phyloP scores from a whole-genome alignment of 2,329 filamentous ascomycete genomes.

The Colletotrichum sp. region DNA sequence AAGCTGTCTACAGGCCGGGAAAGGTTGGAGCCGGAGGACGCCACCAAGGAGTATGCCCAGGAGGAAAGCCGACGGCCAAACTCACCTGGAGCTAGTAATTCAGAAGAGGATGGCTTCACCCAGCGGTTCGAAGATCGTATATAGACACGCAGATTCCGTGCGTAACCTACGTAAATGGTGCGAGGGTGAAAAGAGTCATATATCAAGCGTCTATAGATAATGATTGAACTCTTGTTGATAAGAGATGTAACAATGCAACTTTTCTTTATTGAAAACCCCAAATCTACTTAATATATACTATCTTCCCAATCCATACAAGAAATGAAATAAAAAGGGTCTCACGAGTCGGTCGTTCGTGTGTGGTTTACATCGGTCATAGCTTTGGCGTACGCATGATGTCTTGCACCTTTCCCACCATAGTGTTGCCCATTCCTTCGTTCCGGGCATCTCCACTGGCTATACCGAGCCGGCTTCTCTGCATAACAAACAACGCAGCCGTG shows the following conservation, averaged over 20 bases:
- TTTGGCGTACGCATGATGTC: background rate
- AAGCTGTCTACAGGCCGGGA: background rate
- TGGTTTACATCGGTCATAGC: background rate
- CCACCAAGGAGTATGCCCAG: background rate
- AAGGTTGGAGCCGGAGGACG: background rate
- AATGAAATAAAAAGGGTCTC: background rate
- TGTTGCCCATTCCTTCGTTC: conserved; percentile 26
- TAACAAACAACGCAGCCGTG: conserved; percentile 23
- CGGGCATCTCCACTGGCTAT: conserved; percentile 27
- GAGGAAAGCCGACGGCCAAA: background rate
- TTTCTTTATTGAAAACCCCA: background rate
- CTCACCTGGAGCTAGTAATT: background rate
- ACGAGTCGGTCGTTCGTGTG: background rate
- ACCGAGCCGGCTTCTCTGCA: conserved; percentile 28
- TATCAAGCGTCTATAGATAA: background rate
- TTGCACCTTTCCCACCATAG: conserved; percentile 21
- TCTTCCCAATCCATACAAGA: background rate
- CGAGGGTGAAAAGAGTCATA: background rate
- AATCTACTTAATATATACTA: background rate
- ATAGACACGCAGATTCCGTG: background rate
- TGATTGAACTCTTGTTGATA: background rate
- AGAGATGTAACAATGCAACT: background rate
- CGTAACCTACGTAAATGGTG: background rate
- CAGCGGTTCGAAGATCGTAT: background rate
- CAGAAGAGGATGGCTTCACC: background rate